Conservation (phyloP, 768 basidiomycete species). For the Tricholoma terreum region DNA sequence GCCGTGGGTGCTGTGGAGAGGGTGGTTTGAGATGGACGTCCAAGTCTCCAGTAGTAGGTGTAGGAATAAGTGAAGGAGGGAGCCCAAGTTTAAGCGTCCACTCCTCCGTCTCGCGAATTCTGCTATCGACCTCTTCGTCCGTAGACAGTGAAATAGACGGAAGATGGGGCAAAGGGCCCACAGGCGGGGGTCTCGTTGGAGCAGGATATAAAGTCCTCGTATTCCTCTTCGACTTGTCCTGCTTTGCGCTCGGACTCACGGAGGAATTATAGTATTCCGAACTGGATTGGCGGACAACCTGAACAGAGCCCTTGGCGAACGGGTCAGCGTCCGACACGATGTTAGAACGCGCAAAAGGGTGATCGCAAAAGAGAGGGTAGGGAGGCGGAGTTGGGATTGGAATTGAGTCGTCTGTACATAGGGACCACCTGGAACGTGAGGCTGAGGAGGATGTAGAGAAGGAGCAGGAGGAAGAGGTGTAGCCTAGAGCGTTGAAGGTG, state of each 20-base stretch:
- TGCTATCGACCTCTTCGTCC: neutral
- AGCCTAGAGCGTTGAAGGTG: neutral
- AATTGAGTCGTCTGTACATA: slow-evolving; percentile 15
- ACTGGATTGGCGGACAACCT: slow-evolving; percentile 19
- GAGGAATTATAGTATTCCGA: neutral
- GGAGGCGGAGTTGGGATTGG: neutral
- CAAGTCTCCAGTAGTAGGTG: too few species aligned
- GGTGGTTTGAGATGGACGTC: neutral
- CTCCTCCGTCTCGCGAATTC: neutral
- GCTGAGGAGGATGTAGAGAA: neutral
- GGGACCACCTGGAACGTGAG: slow-evolving; percentile 9
- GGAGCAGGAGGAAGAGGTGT: neutral
- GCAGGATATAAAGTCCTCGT: too few species aligned
- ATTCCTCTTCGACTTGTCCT: too few species aligned
- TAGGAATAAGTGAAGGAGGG: neutral
- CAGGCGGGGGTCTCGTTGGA: neutral
- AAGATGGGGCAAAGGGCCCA: neutral
- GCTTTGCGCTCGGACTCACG: too few species aligned
- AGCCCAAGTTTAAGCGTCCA: neutral
- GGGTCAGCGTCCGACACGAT: slow-evolving; percentile 16
- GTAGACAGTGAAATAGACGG: neutral
- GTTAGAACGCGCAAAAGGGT: slow-evolving; percentile 11
- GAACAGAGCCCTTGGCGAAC: slow-evolving; percentile 23
- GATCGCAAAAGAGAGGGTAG: slow-evolving; percentile 8
- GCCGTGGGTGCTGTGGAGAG: too few species aligned